These are phyloP conservation scores for Calonectria pseudoreteaudii DNA, from an alignment of 2,329 filamentous ascomycete species.

Conservation along the genomic window DNA sequence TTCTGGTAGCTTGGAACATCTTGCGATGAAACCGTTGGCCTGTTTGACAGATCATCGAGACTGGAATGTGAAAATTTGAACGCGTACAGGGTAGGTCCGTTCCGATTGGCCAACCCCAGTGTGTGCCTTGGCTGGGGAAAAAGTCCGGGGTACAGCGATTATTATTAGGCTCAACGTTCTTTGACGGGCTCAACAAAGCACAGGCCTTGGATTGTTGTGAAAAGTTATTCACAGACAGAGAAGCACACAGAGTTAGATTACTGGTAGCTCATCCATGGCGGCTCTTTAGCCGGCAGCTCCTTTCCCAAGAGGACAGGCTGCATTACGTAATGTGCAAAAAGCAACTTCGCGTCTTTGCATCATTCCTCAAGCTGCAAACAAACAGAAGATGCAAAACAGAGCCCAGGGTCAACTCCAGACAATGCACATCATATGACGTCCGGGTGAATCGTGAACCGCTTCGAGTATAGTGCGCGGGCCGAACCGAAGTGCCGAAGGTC, in stretches of 20 bases:
- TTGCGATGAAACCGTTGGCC: neutral
- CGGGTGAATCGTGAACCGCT: neutral
- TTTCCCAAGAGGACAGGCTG: neutral
- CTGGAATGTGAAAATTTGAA: neutral
- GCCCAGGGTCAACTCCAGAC: neutral
- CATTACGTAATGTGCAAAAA: neutral
- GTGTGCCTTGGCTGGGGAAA: neutral
- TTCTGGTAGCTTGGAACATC: neutral
- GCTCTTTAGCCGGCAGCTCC: neutral
- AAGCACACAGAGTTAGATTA: neutral
- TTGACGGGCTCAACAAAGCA: neutral
- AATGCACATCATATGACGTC: neutral
- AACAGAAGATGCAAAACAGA: neutral
- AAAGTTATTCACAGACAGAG: neutral
- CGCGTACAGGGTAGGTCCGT: neutral
- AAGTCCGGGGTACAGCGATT: neutral
- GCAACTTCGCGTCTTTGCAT: neutral
- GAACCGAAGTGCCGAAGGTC: slow-evolving; percentile 6
- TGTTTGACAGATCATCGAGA: too few species aligned
- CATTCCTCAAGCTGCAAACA: neutral
- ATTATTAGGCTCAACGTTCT: neutral
- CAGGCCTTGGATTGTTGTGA: neutral
- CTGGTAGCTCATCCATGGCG: neutral
- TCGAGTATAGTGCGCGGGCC: slow-evolving; percentile 8
- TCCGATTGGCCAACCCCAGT: neutral